Evolutionary conservation across 768 basidiomycete genomes (phyloP), one percentile per base, ranked within the genome.

Genomic region (Collybia mongolica): DNA sequence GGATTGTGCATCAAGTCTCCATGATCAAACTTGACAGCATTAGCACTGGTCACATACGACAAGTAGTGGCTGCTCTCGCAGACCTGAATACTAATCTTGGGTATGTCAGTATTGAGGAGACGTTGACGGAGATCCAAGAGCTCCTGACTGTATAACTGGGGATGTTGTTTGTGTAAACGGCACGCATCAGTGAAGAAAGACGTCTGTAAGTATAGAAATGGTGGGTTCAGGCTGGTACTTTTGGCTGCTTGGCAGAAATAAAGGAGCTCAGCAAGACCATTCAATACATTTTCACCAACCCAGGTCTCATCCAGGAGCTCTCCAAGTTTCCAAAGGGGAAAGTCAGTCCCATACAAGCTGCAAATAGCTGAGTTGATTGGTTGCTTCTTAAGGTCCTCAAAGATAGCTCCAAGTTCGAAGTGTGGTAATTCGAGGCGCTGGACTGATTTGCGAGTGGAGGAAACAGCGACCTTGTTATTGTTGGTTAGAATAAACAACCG

Each of bases 291-390:
- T 39, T 65, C 60, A 19, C 57, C 53, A 6, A 62, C 29, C 64
- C 60, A 65, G n/a, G 55, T 55, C 40, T 63, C 60, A 6, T 52
- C 56, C 2, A 62, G 48, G 14, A 65, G 55, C 46, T 54, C 53
- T 3, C 49, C 48, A 17, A 63, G 46, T 24, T 60, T 56, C 49
- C 53, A 58, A 17, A 62, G 52, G 2, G 60, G 54, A 42, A 55
- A 56, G 11, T 41, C 39, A 3, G 58, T 32, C 15, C 52, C 26
- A 46, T 42, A 29, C 26, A 58, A 49, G 32, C 54, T 44, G 18
- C 39, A 7, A 38, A 57, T 57, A 44, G 43, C 43, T 28, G 24
- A 44, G 43, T 44, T 28, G 1, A 44, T 44, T 12, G n/a, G 24
- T 44, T 44, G 43, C 20, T 44, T 28, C 24, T 28, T 42, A 23